Evolutionary conservation across 2,329 filamentous ascomycete genomes (phyloP).

Genomic region (Cladosporium sp.): DNA sequence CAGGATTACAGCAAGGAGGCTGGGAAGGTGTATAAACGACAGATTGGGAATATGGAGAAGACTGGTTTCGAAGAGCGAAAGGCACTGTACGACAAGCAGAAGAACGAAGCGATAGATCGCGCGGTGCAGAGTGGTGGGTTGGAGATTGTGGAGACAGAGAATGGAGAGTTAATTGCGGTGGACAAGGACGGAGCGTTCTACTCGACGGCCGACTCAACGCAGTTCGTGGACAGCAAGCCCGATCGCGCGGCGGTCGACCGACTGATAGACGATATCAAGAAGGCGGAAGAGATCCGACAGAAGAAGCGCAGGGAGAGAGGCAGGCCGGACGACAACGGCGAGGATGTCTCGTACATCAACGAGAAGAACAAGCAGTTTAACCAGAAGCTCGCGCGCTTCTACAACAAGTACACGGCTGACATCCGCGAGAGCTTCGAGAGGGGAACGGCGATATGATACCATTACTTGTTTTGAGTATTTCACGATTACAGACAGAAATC

Average conservation of each 20-base stretch:
- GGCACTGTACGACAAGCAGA: slow-evolving; percentile 82
- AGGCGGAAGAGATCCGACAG: slow-evolving; percentile 79
- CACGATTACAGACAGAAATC: not conserved
- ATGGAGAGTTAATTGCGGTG: slow-evolving; percentile 89
- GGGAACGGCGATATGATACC: slow-evolving; percentile 80
- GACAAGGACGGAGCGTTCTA: slow-evolving; percentile 91
- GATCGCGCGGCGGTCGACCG: slow-evolving; percentile 83
- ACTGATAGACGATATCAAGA: slow-evolving; percentile 77
- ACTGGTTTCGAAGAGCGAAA: slow-evolving; percentile 38
- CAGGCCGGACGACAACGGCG: slow-evolving; percentile 68
- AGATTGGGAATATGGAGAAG: slow-evolving; percentile 69
- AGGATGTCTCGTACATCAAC: slow-evolving; percentile 98
- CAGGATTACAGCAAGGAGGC: slow-evolving; percentile 84
- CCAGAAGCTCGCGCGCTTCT: slow-evolving; percentile 91
- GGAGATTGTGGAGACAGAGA: slow-evolving; percentile 92
- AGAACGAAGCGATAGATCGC: slow-evolving; percentile 77
- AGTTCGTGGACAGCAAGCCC: slow-evolving; percentile 80
- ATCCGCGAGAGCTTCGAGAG: slow-evolving; percentile 97
- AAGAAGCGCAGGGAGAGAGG: slow-evolving; percentile 83
- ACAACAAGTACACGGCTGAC: slow-evolving; percentile 97
- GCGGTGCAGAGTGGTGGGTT: slow-evolving; percentile 80
- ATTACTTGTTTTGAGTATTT: not conserved
- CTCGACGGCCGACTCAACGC: slow-evolving; percentile 76
- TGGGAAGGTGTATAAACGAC: slow-evolving; percentile 89
- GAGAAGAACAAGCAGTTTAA: slow-evolving; percentile 99